Evolutionary conservation across 2,329 filamentous ascomycete genomes (phyloP), one percentile per base, ranked within the genome.

Genomic region (Dactylellina parvicollis): DNA sequence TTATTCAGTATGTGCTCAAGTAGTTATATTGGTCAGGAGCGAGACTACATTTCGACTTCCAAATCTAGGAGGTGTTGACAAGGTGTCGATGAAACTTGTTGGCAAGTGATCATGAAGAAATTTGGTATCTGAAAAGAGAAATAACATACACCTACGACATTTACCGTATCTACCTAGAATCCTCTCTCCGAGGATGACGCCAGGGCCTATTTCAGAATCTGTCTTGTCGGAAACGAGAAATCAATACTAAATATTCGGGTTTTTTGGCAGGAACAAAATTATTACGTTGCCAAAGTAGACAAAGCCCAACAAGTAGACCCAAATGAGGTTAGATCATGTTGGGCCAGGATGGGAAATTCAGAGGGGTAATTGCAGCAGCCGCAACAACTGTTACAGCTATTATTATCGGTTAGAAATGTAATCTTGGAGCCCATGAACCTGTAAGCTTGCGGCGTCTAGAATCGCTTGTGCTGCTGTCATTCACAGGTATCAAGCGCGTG

Each of bases 371-470:
- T 71, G 66, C 66, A 71, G 56, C 47, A 62, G 67, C 54, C 59
- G 44, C 59, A 72, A 59, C 14, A 50, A 9, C 26, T 60, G 67
- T 72, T 46, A 59, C 67, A 72, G 38, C 67, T 71, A 72, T 64
- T 54, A 61, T 70, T 49, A 61, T 47, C 52, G 42, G 20, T 9
- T 16, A 7, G 47, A 1, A 28, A 22, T 2, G 3, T 14, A 16
- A 40, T 36, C 26, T 16, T 46, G 14, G 22, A 14, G 20, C 5
- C 34, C 9, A 14, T 12, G 14, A 50, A 20, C 42, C 40, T 47
- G 64, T 52, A 60, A 54, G 40, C 26, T 28, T 22, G 50, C 49
- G 34, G 62, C 57, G 66, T 64, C 54, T 62, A 57, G 34, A 47
- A 38, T 70, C 65, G 65, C 65, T 70, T 70, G 65, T 24, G 65